Evolutionary conservation across 805 yeast genomes (phyloP).

Genomic region (Zygotorulaspora florentina): DNA sequence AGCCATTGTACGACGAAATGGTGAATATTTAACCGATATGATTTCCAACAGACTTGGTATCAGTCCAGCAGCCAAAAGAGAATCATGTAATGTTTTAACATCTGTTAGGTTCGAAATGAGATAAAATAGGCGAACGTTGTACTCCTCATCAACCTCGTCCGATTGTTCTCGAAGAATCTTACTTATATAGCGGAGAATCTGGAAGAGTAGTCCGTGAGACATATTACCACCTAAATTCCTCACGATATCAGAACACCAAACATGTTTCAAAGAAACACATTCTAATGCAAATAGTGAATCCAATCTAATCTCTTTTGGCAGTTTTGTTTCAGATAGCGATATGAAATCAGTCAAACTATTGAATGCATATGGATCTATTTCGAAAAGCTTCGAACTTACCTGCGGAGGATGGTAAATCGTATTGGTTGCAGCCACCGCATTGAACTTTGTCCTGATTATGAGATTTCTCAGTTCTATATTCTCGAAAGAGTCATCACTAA

Average conservation of each 20-base stretch:
- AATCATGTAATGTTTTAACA: conserved; percentile 49
- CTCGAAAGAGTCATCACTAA: conserved; percentile 52
- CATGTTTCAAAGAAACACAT: conserved; percentile 59
- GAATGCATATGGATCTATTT: conserved; percentile 66
- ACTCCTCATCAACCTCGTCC: conserved; percentile 43
- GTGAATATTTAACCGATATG: conserved; percentile 47
- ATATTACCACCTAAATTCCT: conserved; percentile 81
- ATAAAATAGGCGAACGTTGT: conserved; percentile 48
- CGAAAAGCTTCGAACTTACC: conserved; percentile 63
- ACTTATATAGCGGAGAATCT: conserved; percentile 60
- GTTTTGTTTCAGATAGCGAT: conserved; percentile 54
- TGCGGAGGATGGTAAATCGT: conserved; percentile 53
- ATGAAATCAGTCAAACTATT: conserved; percentile 66
- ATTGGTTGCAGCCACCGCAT: conserved; percentile 61
- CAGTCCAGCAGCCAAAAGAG: conserved; percentile 72
- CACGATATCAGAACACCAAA: conserved; percentile 72
- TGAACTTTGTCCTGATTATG: conserved; percentile 59
- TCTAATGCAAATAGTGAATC: conserved; percentile 66
- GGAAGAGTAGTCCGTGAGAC: conserved; percentile 76
- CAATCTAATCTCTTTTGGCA: conserved; percentile 50
- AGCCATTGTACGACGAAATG: conserved; percentile 53
- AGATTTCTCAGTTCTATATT: conserved; percentile 52
- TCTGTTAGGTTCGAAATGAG: conserved; percentile 60
- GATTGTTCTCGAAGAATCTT: conserved; percentile 43
- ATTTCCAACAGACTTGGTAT: conserved; percentile 62